Percentiles rank a stretch among this genome's conserved stretches.
Evolutionary conservation across 2,329 filamentous ascomycete species (phyloP).

Genomic region (Botrytis hyacinthi): DNA sequence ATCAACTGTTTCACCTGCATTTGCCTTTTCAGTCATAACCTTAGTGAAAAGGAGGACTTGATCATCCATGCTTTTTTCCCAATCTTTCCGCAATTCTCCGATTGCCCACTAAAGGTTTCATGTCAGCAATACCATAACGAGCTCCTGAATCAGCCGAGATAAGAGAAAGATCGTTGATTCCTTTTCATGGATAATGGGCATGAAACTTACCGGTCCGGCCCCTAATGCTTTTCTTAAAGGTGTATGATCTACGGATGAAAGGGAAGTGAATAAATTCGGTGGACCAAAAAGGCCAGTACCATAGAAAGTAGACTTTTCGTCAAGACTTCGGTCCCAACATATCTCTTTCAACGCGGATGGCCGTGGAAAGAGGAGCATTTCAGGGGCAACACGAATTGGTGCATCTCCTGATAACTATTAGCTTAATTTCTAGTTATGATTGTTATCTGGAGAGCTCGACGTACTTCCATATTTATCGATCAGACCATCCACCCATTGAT

Average conservation of each 20-base stretch:
- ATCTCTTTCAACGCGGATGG: constrained; percentile 42
- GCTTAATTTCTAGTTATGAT: background rate
- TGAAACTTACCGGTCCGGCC: background rate
- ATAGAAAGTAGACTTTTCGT: constrained; percentile 41
- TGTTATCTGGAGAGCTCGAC: background rate
- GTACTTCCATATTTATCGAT: constrained; percentile 14
- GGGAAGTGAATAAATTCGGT: constrained; percentile 32
- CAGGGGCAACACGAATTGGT: constrained; percentile 33
- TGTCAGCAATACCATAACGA: background rate
- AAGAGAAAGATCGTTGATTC: background rate
- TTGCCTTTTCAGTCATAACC: constrained; percentile 1
- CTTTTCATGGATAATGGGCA: background rate
- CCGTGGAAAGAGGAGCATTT: constrained; percentile 41
- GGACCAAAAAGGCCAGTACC: constrained; percentile 41
- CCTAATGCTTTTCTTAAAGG: constrained; percentile 12
- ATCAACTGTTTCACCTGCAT: background rate
- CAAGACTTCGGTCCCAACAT: constrained; percentile 42
- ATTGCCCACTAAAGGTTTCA: background rate
- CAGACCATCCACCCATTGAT: background rate
- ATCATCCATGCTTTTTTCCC: background rate
- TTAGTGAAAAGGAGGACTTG: constrained; percentile 5
- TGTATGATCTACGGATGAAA: background rate
- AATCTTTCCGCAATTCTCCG: background rate
- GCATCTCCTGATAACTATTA: constrained; percentile 28
- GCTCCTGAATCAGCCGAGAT: no score